Evolutionary conservation across 495 filamentous ascomycete species (phyloP), one percentile per base, ranked within the genome.

Genomic region (Eremomyces bilateralis): DNA sequence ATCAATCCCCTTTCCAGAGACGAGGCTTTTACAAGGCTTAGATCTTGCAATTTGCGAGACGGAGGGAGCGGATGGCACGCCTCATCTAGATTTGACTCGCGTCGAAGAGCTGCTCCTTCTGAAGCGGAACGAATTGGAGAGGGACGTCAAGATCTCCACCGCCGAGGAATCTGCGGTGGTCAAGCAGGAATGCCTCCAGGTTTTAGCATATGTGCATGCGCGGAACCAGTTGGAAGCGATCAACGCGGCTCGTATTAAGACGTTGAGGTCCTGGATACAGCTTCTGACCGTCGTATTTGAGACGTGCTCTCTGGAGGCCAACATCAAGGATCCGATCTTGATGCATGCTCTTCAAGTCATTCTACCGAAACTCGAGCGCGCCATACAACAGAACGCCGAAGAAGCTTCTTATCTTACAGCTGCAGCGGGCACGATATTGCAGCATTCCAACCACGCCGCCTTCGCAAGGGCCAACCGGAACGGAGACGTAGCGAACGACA

Each of bases 301-400:
- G 35, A 70, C 67, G 40, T 78, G 77, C 38, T 73, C 79, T 27
- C 68, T 84, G 40, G 73, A 80, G 32, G 61, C 63, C 15, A 64
- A 65, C 1, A 60, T 61, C 21, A 74, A 72, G 47, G 67, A 69
- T 15, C 62, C 71, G 0, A 81, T 99, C 43, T 66, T 93, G 17
- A 54, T 93, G 3, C 80, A 88, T 48, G 65, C 77, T 3, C 60
- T 95, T 11, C 84, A 94, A 50, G 59, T 80, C 18, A 74, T 85
- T 33, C 64, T 90, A 16, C 83, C 88, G 2, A 84, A 79, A 40
- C 62, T 95, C 15, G 84, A 94, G 44, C 57, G 56, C 20, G 71
- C 74, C 15, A 67, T 76, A 42, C 4, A 16, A 8, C 62, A 71
- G 1, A 69, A 75, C 41, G 57, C 70, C 0, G 49, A 58, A 5